Percentiles rank a stretch among this genome's conserved stretches.
Conservation (phyloP, 1,284 basidiomycete genomes). For the Ceratobasidium sp. region DNA sequence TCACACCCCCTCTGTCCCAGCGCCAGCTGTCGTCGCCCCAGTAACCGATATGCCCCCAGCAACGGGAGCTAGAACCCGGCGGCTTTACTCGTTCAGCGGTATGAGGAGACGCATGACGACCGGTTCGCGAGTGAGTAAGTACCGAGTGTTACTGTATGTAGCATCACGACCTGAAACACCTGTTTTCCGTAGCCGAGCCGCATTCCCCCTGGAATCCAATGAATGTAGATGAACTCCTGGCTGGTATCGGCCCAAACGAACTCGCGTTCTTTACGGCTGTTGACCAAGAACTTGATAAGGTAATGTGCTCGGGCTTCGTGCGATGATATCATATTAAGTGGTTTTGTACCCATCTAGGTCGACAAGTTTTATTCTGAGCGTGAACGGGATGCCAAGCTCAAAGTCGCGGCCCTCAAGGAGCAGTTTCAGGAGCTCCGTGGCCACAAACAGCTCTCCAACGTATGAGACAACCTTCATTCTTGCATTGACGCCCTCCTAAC, state of each 20-base stretch:
- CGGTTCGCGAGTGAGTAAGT: conserved; percentile 15
- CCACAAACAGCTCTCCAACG: conserved; percentile 77
- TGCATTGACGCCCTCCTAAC: neutral
- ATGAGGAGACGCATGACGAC: conserved; percentile 37
- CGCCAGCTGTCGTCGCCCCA: conserved; percentile 6
- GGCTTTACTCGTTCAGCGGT: conserved; percentile 37
- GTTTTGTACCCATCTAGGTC: conserved; percentile 67
- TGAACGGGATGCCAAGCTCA: conserved; percentile 75
- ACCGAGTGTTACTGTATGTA: neutral
- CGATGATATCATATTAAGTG: neutral
- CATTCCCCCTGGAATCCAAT: conserved; percentile 23
- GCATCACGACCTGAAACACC: conserved; percentile 36
- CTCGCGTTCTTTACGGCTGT: conserved; percentile 79
- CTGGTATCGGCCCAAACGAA: conserved; percentile 71
- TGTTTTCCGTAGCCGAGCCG: conserved; percentile 55
- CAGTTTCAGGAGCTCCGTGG: conserved; percentile 82
- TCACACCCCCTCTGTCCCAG: neutral
- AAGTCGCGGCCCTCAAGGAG: conserved; percentile 67
- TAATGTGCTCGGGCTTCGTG: conserved; percentile 80
- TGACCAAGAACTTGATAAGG: conserved; percentile 82
- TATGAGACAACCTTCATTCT: conserved; percentile 55
- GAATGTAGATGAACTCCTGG: conserved; percentile 65
- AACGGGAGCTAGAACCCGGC: conserved; percentile 18
- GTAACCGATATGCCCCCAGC: conserved; percentile 5
- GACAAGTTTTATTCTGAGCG: conserved; percentile 83